Base-by-base conservation (phyloP, 208 protist species). In the Trypanosoma scelopori region DNA sequence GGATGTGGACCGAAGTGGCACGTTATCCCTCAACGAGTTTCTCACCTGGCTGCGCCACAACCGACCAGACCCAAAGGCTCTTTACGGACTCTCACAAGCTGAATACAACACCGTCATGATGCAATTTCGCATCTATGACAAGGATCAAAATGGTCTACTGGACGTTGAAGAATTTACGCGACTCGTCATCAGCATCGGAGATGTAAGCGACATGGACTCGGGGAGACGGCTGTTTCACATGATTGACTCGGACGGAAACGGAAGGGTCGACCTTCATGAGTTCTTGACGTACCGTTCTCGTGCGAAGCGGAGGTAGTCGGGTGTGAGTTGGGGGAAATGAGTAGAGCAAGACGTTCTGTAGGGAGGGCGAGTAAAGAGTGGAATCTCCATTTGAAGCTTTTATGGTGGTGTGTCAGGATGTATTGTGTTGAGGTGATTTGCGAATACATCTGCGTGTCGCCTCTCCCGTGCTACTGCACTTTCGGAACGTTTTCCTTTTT, bases 41-140 rank as follows among this genome's bases (percentile, higher is more conserved):
- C 64, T 91, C 16, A 87, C 74, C 13, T 95, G 82, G 81, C 65
- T 91, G 39, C 46, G 66, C 30, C 55, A 91, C 65, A 88, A 93
- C 77, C 84, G 84, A 58, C 89, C 89, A 3, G 79, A 91, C 58
- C 85, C 89, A 25, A 57, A 82, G 41, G 55, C 77, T 0, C 71
- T 92, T 16, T 95, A 95, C 55, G 86, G 86, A 1, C 69, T 93
- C 9, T 84, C 80, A 22, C 86, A 93, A 58, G 48, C 76, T 15
- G 78, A 95, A 59, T 95, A 95, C 78, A 88, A 91, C 63, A 85
- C 81, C 18, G 78, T 93, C 30, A 89, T 95, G 86, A 90, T 95
- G 78, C 86, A 95, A 63, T 93, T 93, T 58, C 86, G 79, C 65
- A 67, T 60, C 22, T 92, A 89, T 75, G 84, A 93, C 67, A 66